Conservation (phyloP, 1,139 yeast species). For the Nematodospora anomalae region DNA sequence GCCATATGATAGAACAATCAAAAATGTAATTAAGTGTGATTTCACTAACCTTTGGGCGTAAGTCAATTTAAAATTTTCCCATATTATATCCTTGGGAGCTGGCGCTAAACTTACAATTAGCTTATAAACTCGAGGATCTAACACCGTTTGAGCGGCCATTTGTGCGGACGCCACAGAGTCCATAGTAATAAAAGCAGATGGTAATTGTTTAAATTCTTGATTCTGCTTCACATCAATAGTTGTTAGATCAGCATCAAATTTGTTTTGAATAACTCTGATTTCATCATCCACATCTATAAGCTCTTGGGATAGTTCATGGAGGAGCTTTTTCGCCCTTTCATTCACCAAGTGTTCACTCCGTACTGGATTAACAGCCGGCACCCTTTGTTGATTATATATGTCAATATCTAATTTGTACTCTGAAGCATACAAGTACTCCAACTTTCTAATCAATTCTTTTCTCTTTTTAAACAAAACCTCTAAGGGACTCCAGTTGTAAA, state of each 20-base stretch:
- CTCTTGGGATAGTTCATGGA: constrained; percentile 22
- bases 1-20: constrained; percentile 62
- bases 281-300: constrained; percentile 28
- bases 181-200: constrained; percentile 80
- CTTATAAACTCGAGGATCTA: constrained; percentile 75
- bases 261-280: constrained; percentile 31
- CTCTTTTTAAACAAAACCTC: constrained; percentile 43
- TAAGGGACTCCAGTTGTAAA: constrained; percentile 55
- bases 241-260: constrained; percentile 27
- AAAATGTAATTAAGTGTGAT: constrained; percentile 57
- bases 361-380: constrained; percentile 33
- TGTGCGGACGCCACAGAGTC: constrained; percentile 83
- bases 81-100: constrained; percentile 76
- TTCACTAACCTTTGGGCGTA: constrained; percentile 54
- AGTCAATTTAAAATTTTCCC: constrained; percentile 70
- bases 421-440: constrained; percentile 50
- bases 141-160: constrained; percentile 81
- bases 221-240: constrained; percentile 28
- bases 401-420: constrained; percentile 48
- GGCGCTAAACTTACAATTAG: constrained; percentile 73
- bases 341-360: constrained; percentile 10
- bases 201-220: constrained; percentile 41
- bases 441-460: constrained; percentile 25
- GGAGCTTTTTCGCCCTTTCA: constrained; percentile 12
- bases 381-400: constrained; percentile 29